These are phyloP conservation scores for Fraxinus ornus DNA, from an alignment of 305 asterid species.

Conservation along the genomic window DNA sequence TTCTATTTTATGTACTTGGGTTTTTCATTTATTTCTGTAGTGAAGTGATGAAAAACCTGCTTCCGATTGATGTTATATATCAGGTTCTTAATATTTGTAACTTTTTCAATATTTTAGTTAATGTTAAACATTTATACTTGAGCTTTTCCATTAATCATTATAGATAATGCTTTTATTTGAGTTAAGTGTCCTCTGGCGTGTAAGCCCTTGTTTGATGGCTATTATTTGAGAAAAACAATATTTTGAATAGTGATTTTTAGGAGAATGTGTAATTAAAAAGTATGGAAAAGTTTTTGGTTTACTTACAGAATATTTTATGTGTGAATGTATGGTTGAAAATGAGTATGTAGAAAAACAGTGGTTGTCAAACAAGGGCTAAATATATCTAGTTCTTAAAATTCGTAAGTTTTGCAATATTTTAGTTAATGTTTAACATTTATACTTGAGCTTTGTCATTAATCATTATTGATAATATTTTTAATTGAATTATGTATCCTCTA, in stretches of 20 bases:
- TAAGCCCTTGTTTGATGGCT: too few relatives aligned
- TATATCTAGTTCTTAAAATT: conserved; percentile 63
- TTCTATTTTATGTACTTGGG: not conserved
- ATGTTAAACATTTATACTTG: not conserved
- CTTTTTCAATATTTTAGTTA: conserved; percentile 12
- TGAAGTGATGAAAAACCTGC: conserved; percentile 69
- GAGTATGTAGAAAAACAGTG: too few relatives aligned
- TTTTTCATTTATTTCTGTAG: conserved; percentile 42
- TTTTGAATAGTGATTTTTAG: too few relatives aligned
- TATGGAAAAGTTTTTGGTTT: too few relatives aligned
- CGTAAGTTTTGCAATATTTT: conserved; percentile 10
- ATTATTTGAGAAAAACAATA: too few relatives aligned
- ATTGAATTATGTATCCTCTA: not conserved
- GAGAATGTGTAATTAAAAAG: too few relatives aligned
- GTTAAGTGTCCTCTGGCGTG: not conserved
- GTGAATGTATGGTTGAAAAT: too few relatives aligned
- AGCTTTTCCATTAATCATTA: not conserved
- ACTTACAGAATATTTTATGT: too few relatives aligned
- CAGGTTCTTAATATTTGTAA: conserved; percentile 48
- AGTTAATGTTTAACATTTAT: not conserved
- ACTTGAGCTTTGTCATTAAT: not conserved
- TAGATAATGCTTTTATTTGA: not conserved
- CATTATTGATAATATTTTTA: not conserved
- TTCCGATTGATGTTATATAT: conserved; percentile 68
- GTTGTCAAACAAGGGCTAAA: not conserved